These are phyloP conservation scores for Forsythia suspensa DNA, from an alignment of 257 asterid species.

Conservation along the genomic window DNA sequence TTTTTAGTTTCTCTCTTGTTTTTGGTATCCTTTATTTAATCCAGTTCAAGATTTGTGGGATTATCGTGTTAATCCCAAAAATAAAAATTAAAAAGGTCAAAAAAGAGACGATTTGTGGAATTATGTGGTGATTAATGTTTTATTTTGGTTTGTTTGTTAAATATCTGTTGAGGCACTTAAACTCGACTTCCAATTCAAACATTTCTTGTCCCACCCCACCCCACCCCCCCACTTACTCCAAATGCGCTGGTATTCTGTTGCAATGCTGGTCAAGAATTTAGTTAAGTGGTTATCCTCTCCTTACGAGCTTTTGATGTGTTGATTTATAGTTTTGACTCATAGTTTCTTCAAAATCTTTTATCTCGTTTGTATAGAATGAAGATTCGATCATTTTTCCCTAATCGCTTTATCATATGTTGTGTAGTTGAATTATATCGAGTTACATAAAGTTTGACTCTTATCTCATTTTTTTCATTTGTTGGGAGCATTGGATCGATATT, in stretches of 20 bases:
- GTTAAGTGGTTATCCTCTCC: too few relatives aligned
- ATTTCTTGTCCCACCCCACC: background rate
- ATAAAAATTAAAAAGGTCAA: background rate
- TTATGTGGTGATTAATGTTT: slow-evolving; percentile 7
- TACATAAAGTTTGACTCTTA: too few relatives aligned
- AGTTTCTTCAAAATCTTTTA: background rate
- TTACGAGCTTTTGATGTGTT: background rate
- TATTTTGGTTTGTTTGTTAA: slow-evolving; percentile 4
- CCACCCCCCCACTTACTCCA: background rate
- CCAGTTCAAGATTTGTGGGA: background rate
- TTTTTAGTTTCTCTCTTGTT: background rate
- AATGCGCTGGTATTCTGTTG: background rate
- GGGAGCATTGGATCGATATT: too few relatives aligned
- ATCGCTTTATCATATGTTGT: too few relatives aligned
- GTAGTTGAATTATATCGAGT: too few relatives aligned
- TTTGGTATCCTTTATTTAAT: background rate
- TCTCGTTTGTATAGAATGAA: background rate
- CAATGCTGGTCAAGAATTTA: too few relatives aligned
- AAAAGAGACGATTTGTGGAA: slow-evolving; percentile 10
- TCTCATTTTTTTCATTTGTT: too few relatives aligned
- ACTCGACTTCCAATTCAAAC: background rate
- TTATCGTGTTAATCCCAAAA: background rate
- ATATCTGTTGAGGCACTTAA: background rate
- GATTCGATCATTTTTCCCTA: too few relatives aligned
- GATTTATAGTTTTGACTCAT: background rate